Evolutionary conservation across 257 asterid genomes (phyloP).

Genomic region (Apocynum venetum): DNA sequence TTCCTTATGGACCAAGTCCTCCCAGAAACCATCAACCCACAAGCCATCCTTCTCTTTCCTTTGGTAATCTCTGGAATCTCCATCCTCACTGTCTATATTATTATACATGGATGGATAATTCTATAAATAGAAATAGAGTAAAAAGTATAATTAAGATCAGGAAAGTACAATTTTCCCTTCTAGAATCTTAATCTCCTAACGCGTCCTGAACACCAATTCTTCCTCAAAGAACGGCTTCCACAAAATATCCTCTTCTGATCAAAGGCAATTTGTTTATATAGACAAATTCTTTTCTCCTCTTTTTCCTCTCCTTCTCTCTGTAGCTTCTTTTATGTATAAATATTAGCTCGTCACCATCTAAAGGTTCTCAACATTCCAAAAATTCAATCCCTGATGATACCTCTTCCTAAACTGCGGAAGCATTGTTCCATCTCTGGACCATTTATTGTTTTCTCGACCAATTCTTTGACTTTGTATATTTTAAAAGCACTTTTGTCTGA

Average conservation of each 20-base stretch:
- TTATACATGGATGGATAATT: not conserved
- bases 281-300: not conserved
- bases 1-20: no score
- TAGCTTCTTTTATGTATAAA: not conserved
- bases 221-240: not conserved
- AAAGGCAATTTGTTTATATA: not conserved
- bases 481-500: not conserved
- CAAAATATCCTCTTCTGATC: not conserved
- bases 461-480: not conserved
- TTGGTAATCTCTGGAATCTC: no score
- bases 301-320: not conserved
- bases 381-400: not conserved
- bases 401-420: not conserved
- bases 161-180: not conserved
- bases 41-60: no score
- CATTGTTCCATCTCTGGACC: slow-evolving; percentile 6
- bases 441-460: not conserved
- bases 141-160: not conserved
- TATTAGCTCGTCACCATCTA: not conserved
- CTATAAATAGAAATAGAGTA: not conserved
- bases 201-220: not conserved
- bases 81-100: no score
- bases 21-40: no score
- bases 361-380: not conserved
- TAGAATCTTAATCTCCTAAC: not conserved